Percentiles rank a stretch among this genome's conserved stretches.
phyloP scores from a whole-genome alignment of 176 grass and related monocot species.

The Phyllostachys edulis region DNA sequence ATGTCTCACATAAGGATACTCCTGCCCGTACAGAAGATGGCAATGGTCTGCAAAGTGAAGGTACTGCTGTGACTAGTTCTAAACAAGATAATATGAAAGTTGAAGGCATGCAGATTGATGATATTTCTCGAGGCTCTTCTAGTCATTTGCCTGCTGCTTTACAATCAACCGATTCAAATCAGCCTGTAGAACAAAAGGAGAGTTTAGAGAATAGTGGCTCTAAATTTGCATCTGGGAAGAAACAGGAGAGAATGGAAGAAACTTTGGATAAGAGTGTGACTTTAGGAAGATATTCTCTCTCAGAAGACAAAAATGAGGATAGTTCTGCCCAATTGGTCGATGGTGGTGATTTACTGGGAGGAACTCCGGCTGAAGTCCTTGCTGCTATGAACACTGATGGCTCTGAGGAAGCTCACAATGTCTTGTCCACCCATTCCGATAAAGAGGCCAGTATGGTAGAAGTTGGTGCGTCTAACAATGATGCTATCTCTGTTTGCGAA shows the following conservation, averaged over 20 bases:
- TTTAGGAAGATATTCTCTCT: conserved; percentile 5
- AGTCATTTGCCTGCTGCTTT: conserved; percentile 6
- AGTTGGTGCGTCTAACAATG: conserved; percentile 11
- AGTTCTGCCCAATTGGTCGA: conserved; percentile 25
- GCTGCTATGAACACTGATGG: conserved; percentile 30
- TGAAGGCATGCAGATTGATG: neutral
- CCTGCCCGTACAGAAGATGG: neutral
- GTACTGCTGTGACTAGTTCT: neutral
- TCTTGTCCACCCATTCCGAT: neutral
- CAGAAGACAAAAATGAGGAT: conserved; percentile 21
- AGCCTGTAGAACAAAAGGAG: neutral
- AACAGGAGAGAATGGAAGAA: conserved; percentile 22
- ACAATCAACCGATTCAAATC: conserved; percentile 26
- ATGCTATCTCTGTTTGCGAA: conserved; percentile 20
- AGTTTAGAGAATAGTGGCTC: conserved; percentile 21
- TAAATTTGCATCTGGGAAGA: neutral
- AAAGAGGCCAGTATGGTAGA: conserved; percentile 8
- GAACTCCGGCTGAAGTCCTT: neutral
- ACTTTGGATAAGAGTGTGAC: neutral
- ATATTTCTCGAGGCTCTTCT: conserved; percentile 1
- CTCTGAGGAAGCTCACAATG: conserved; percentile 11
- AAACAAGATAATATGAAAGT: conserved; percentile 15
- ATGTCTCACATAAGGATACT: conserved; percentile 13
- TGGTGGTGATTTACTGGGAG: neutral
- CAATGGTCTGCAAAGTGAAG: conserved; percentile 16